Evolutionary conservation across 768 basidiomycete genomes (phyloP).

Genomic region (Auriscalpium orientale): DNA sequence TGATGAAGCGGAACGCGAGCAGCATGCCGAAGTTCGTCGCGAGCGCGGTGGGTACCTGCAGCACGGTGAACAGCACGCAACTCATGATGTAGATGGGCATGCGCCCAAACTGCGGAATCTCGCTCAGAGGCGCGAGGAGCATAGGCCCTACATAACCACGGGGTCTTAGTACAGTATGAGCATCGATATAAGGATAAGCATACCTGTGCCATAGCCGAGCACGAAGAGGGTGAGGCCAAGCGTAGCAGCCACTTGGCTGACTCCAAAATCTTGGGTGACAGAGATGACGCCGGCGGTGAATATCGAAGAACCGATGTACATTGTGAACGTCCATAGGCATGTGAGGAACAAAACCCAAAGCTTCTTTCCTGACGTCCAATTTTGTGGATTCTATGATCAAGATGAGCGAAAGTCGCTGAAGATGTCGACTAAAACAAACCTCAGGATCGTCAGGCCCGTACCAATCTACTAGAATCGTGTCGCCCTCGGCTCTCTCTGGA

Average conservation of each 20-base stretch:
- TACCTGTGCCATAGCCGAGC: slow-evolving; percentile 13
- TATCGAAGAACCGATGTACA: slow-evolving; percentile 26
- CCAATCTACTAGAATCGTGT: slow-evolving; percentile 17
- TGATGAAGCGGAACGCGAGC: slow-evolving; percentile 22
- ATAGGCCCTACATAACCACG: background rate
- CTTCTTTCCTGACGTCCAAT: slow-evolving; percentile 24
- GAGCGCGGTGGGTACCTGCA: slow-evolving; percentile 25
- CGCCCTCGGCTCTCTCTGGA: background rate
- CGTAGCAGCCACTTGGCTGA: slow-evolving; percentile 20
- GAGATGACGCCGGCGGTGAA: slow-evolving; percentile 21
- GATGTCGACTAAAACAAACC: background rate
- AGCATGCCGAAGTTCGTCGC: slow-evolving; percentile 22
- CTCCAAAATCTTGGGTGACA: slow-evolving; percentile 19
- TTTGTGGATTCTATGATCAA: background rate
- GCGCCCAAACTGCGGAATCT: slow-evolving; percentile 24
- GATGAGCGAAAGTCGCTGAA: background rate
- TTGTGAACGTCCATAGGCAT: slow-evolving; percentile 24
- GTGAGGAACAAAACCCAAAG: slow-evolving; percentile 22
- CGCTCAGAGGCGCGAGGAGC: slow-evolving; percentile 22
- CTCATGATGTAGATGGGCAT: slow-evolving; percentile 24
- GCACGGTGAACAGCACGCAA: slow-evolving; percentile 22
- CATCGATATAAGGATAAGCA: background rate
- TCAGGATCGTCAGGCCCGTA: slow-evolving; percentile 8
- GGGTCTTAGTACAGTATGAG: background rate
- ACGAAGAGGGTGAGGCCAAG: slow-evolving; percentile 23